phyloP scores from a whole-genome alignment of 306 rosid genomes.

The Crataegus laevigata region DNA sequence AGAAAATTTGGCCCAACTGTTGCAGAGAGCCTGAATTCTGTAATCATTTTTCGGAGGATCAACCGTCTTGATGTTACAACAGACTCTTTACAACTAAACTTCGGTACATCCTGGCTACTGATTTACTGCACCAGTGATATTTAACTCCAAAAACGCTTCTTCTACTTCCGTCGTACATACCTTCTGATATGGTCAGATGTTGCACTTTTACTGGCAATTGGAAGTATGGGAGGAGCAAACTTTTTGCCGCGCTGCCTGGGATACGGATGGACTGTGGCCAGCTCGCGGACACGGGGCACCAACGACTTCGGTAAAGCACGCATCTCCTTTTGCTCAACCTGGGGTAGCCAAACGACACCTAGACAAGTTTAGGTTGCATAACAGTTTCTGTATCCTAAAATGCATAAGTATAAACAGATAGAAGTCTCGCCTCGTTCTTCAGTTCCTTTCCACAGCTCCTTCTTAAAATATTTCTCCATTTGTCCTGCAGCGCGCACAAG shows the following conservation, averaged over 20 bases:
- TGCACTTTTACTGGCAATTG: constrained; percentile 25
- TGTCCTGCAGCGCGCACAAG: constrained; percentile 58
- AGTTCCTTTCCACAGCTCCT: constrained; percentile 47
- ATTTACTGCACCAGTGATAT: constrained; percentile 9
- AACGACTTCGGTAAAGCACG: constrained; percentile 60
- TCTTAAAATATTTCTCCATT: constrained; percentile 87
- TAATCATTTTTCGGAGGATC: not conserved
- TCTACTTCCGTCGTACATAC: constrained; percentile 41
- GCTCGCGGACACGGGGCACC: constrained; percentile 62
- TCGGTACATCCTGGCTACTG: constrained; percentile 23
- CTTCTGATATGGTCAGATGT: constrained; percentile 35
- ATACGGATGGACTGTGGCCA: constrained; percentile 79
- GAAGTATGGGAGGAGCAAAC: constrained; percentile 29
- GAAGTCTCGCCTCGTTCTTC: constrained; percentile 53
- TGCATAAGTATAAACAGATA: not conserved
- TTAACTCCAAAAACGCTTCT: constrained; percentile 30
- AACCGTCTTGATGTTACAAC: too few species aligned
- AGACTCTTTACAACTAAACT: constrained; percentile 37
- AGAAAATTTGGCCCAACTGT: constrained; percentile 27
- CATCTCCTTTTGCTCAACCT: constrained; percentile 51
- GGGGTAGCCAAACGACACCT: constrained; percentile 22
- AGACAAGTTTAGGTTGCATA: not conserved
- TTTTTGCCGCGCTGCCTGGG: constrained; percentile 66
- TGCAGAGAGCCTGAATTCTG: constrained; percentile 16
- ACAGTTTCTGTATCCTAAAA: not conserved